phyloP scores from a whole-genome alignment of 1,284 basidiomycete genomes.

The Papiliotrema flavescens region DNA sequence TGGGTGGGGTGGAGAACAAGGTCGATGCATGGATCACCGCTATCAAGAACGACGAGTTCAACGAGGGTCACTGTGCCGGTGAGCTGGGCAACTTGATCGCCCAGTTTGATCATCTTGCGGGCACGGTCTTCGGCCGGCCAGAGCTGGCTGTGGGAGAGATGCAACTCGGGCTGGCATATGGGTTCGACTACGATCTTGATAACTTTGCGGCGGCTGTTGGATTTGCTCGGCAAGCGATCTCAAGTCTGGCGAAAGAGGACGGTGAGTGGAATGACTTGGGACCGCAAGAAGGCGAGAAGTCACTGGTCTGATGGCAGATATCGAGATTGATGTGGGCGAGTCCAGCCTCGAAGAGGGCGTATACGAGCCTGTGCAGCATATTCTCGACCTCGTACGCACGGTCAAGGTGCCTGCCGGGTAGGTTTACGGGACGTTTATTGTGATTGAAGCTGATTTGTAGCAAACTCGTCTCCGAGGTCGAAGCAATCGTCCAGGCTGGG shows the following conservation, averaged over 20 bases:
- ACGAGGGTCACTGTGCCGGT: slow-evolving; percentile 83
- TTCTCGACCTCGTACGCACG: slow-evolving; percentile 74
- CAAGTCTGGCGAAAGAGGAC: slow-evolving; percentile 66
- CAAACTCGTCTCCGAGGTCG: slow-evolving; percentile 78
- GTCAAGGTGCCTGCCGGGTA: slow-evolving; percentile 77
- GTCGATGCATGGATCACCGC: slow-evolving; percentile 87
- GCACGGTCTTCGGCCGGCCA: slow-evolving; percentile 74
- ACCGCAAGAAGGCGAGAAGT: background rate
- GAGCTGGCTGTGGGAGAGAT: slow-evolving; percentile 83
- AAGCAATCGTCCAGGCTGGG: slow-evolving; percentile 69
- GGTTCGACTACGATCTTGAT: slow-evolving; percentile 85
- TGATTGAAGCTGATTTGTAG: slow-evolving; percentile 49
- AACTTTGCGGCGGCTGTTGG: slow-evolving; percentile 86
- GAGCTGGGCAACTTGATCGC: slow-evolving; percentile 83
- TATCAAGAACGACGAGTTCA: slow-evolving; percentile 80
- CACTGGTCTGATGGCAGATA: slow-evolving; percentile 54
- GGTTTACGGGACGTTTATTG: background rate
- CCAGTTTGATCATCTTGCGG: slow-evolving; percentile 85
- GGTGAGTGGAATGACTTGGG: slow-evolving; percentile 53
- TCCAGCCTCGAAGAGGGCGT: slow-evolving; percentile 68
- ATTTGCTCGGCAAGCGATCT: slow-evolving; percentile 78
- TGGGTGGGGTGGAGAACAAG: slow-evolving; percentile 81
- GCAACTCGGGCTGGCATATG: slow-evolving; percentile 73
- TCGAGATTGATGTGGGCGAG: slow-evolving; percentile 66
- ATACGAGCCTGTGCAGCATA: slow-evolving; percentile 72